Percentiles rank a stretch among this genome's conserved stretches.
These are phyloP conservation scores for Pseudonitzschia multiseries DNA, from an alignment of 108 stramenopile species.

Conservation along the genomic window DNA sequence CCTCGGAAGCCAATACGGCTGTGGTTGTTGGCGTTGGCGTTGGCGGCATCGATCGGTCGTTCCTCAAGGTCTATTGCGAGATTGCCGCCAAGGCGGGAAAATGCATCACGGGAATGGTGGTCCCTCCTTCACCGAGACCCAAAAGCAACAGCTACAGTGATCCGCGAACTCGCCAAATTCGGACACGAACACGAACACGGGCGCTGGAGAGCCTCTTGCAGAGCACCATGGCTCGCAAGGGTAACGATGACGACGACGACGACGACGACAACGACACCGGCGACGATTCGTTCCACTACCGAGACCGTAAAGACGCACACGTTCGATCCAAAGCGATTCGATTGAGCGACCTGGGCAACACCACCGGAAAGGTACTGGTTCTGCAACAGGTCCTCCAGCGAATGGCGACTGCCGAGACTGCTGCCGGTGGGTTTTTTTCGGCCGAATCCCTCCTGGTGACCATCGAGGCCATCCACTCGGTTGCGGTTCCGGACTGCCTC, in stretches of 20 bases:
- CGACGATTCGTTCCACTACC: not conserved
- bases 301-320: not conserved
- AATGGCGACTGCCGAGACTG: not conserved
- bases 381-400: not conserved
- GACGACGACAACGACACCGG: not conserved
- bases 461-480: not conserved
- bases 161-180: not conserved
- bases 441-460: not conserved
- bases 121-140: not conserved
- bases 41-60: not conserved
- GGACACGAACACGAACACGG: not conserved
- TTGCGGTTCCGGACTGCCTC: constrained; percentile 6
- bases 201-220: constrained; percentile 13
- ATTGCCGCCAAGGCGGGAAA: constrained; percentile 14
- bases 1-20: too few relatives aligned
- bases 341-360: not conserved
- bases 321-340: not conserved
- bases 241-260: not conserved
- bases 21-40: too few relatives aligned
- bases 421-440: not conserved
- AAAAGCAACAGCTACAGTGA: too few relatives aligned
- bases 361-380: constrained; percentile 7
- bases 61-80: constrained; percentile 12
- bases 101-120: not conserved
- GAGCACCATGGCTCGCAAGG: not conserved